Base-by-base conservation (phyloP, 768 basidiomycete species). In the Cantharellus anzutake region DNA sequence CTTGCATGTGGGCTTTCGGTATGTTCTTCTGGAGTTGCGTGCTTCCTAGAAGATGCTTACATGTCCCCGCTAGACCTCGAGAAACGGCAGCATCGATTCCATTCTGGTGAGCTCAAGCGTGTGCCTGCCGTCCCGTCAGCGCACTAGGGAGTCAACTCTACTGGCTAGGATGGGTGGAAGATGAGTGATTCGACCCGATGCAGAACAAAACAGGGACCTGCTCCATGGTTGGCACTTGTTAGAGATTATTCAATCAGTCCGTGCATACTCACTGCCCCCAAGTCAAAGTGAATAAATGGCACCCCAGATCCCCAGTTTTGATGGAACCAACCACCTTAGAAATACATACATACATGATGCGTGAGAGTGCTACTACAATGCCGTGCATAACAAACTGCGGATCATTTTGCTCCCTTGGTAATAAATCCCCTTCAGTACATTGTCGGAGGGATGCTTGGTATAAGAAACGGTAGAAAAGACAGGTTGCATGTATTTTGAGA, bases 1-100 rank as follows among this genome's bases (percentile, higher is more conserved):
- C 88, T 2, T 90, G 90, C 1, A 94, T 96, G 92, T 96, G 90
- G 84, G 85, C 86, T 3, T 80, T 83, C 63, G 86, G 84, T 86
- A 60, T 14, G 74, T n/a, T 11, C 34, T 3, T 35, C 4, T 52
- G 11, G 51, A 29, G 2, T 42, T 29, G 41, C 5, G 7, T 14
- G 42, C 3, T 50, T n/a, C 2, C 50, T 55, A 16, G 41, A n/a
- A 35, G 14, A 57, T 7, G 41, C 16, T 38, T 42, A 66, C 65
- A 66, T 67, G 67, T 67, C 66, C 62, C n/a, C 11, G 16, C 37
- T 20, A 64, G 73, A 75, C 61, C 63, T 74, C 4, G 74, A 75
- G 60, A 75, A 75, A 59, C 64, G 73, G 5, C 73, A 74, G 64
- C 71, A 72, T 59, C 67, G 67, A 34, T 73, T 73, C 65, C 67